Evolutionary conservation across 1,284 basidiomycete species (phyloP), one percentile per base, ranked within the genome.

Genomic region (Takashimella tepidaria): DNA sequence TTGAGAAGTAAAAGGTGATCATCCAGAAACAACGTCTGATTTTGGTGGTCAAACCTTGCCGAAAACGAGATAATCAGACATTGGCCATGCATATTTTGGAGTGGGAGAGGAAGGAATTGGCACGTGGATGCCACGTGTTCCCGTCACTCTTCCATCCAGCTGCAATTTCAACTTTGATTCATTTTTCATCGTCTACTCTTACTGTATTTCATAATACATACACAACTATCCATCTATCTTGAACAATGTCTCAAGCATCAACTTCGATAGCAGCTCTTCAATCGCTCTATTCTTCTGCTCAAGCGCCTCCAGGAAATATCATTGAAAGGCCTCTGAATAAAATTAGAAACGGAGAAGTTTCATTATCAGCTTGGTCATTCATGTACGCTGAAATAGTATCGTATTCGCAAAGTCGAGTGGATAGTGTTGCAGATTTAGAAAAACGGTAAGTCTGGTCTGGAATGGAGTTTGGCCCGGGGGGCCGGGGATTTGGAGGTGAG

Each of bases 321-420:
- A 88, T 92, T 74, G 91, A 95, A 64, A 80, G 91, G 57, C 84
- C 82, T 49, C 78, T 93, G 58, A 91, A 88, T 79, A 90, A 89
- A 78, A 84, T 88, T 3, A 83, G 87, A 49, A 81, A 83, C 1
- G 75, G 84, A 4, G 90, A 96, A 70, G 89, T 93, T 48, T 87
- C 88, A 20, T 79, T 85, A 2, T 82, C 85, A 2, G 86, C 90
- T 1, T 92, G 89, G 74, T 83, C 87, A 0, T 96, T 95, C 68
- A 79, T 96, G 58, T 92, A 96, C 75, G 88, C 88, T 6, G 92
- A 96, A 76, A 80, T 92, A 20, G 85, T 97, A 1, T 86, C 91
- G 69, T 98, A 98, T 73, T 93, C 90, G 1, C 95, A 98, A 77
- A 91, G 88, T 66, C 82, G 92, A 50, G 95, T 98, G 51, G 86